These are phyloP conservation scores for Pseudogymnoascus sp. DNA, from an alignment of 2,329 filamentous ascomycete species.

Conservation along the genomic window DNA sequence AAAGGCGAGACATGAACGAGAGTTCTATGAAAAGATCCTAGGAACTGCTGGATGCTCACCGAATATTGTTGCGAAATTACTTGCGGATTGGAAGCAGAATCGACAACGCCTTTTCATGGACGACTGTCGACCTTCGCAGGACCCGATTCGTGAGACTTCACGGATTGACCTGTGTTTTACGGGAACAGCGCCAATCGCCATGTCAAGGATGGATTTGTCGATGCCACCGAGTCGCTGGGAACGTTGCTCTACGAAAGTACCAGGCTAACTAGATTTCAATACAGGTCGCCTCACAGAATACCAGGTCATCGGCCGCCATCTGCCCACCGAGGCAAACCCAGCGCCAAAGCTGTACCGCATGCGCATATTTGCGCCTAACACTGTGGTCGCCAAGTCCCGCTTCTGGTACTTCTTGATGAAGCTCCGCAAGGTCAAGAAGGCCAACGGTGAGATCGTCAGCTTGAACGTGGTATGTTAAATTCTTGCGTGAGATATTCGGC, in stretches of 20 bases:
- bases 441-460: conserved; percentile 97
- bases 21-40: background rate
- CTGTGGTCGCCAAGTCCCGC: conserved; percentile 97
- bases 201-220: background rate
- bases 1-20: background rate
- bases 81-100: background rate
- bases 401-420: conserved; percentile 99
- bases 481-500: conserved; percentile 1
- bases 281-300: conserved; percentile 99
- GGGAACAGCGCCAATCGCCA: background rate
- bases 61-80: background rate
- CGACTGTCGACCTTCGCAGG: background rate
- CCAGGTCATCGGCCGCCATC: conserved; percentile 99
- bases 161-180: background rate
- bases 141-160: background rate
- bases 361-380: conserved; percentile 98
- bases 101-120: background rate
- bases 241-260: background rate
- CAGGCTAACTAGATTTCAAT: conserved; percentile 28
- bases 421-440: conserved; percentile 99
- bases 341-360: conserved; percentile 99
- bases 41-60: background rate
- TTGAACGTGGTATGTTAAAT: conserved; percentile 74
- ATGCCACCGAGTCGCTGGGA: background rate
- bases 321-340: conserved; percentile 96